Base-by-base conservation (phyloP, 768 basidiomycete species). In the Naganishia kalamii region DNA sequence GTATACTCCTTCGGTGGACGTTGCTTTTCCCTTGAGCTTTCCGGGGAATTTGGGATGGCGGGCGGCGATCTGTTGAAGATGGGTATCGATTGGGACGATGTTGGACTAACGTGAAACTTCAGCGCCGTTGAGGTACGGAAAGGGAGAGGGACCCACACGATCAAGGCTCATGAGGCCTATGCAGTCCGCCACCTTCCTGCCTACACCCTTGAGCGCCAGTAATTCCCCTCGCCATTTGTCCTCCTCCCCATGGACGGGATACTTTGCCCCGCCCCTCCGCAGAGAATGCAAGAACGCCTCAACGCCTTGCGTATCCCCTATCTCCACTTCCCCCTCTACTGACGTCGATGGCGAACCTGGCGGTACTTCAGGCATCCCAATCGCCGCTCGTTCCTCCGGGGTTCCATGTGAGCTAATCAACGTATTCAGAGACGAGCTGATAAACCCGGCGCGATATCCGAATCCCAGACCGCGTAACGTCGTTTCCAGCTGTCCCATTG, bases 131-230 rank as follows among this genome's bases (percentile, higher is more conserved):
- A 10, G 71, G 57, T 15, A 65, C 41, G 11, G 67, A 69, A 40
- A 67, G 47, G 32, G 66, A 60, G 10, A 8, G 6, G 19, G 33
- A 63, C 74, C 21, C 69, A 90, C 90, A 83, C 92, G 90, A 79
- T 94, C 88, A 65, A 93, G 75, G 72, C 89, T 90, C 92, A 97
- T 94, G 17, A 97, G 80, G 57, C 96, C 78, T 30, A 96, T 80
- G 72, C 96, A 99, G 74, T 99, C 96, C 2, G 94, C 94, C 0
- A 99, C 96, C 75, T 99, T 99, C 37, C 90, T 83, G 5, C 96
- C 96, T 0, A 99, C 94, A 0, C 96, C 96, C 47, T 88, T 83
- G 63, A 97, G 85, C 72, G 84, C 86, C 37, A 94, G 79, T 25
- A 99, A 81, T 68, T 88, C 86, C 46, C 84, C 82, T 69, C 92